phyloP scores from a whole-genome alignment of 257 asterid species.

The Penstemon newberryi region DNA sequence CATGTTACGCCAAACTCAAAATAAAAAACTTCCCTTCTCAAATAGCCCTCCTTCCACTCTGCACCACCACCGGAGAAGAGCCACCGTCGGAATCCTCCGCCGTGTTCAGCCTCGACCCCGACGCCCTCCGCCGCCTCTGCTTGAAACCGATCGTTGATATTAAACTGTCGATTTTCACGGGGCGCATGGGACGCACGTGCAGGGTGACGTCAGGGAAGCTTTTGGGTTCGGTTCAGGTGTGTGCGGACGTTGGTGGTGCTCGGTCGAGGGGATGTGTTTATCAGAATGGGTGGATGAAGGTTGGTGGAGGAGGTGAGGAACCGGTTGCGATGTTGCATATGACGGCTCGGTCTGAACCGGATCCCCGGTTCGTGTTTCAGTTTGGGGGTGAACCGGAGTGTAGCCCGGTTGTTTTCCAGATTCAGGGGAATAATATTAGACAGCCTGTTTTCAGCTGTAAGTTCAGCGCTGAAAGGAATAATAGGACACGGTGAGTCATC shows the following conservation, averaged over 20 bases:
- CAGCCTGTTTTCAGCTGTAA: conserved; percentile 97
- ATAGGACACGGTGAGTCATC: conserved; percentile 70
- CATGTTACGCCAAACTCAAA: conserved; percentile 76
- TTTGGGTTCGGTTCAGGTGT: conserved; percentile 52
- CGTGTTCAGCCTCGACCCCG: conserved; percentile 65
- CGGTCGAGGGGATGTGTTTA: conserved; percentile 45
- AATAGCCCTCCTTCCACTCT: conserved; percentile 57
- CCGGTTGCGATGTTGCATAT: conserved; percentile 56
- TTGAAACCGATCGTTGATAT: conserved; percentile 39
- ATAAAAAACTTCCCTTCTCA: conserved; percentile 66
- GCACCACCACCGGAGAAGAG: neutral
- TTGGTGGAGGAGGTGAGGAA: conserved; percentile 35
- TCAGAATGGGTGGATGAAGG: conserved; percentile 73
- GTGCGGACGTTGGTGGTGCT: conserved; percentile 39
- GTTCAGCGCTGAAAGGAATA: conserved; percentile 70
- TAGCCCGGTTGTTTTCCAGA: conserved; percentile 85
- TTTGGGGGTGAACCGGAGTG: conserved; percentile 94
- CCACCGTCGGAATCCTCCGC: conserved; percentile 40
- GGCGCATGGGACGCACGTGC: conserved; percentile 65
- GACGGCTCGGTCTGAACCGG: conserved; percentile 72
- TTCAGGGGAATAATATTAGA: conserved; percentile 62
- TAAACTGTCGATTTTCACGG: conserved; percentile 57
- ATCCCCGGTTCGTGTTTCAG: conserved; percentile 78
- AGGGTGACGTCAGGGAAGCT: conserved; percentile 61
- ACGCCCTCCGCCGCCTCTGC: conserved; percentile 59